Evolutionary conservation across 2,329 filamentous ascomycete species (phyloP), one percentile per base, ranked within the genome.

Genomic region (Colletotrichum liriopes): DNA sequence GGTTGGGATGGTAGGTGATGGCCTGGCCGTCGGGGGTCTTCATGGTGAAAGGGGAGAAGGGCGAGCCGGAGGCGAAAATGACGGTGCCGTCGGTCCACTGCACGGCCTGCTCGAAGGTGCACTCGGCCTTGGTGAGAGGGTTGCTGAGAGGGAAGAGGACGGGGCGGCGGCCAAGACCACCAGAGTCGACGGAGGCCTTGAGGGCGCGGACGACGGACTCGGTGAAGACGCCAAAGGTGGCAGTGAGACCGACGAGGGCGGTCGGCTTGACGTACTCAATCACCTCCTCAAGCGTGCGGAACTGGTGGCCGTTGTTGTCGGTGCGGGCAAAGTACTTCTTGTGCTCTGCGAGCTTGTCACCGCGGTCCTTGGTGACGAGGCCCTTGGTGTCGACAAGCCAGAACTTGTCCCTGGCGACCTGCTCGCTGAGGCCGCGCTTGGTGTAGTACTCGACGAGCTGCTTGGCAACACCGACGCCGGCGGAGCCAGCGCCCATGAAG

Each of bases 361-460:
- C 96, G 73, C 96, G 94, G 85, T 99, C 96, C 74, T 89, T 88
- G 75, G 96, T 98, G 64, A 99, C 96, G 29, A 99, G 92, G 77
- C 96, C 96, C 87, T 96, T 96, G 79, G 95, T 98, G 86, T 98
- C 96, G 73, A 98, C 95, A 59, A 99, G 93, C 91, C 93, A 98
- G 90, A 99, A 98, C 87, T 96, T 96, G 80, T 92, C 91, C 78
- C 92, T 92, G 68, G 96, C 96, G 75, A 94, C 92, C 78, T 95
- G 91, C 83, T 98, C 96, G 12, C 93, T 93, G 79, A 98, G 88
- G 51, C 96, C 96, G 77, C 95, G 94, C 77, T 94, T 94, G 79
- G 95, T 94, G 86, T 98, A 98, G 88, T 94, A 98, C 84, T 98
- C 94, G 69, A 98, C 95, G 75, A 99, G 93, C 86, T 98, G 96